phyloP scores from a whole-genome alignment of 2,329 filamentous ascomycete species.

The Stemphylium vesicarium region DNA sequence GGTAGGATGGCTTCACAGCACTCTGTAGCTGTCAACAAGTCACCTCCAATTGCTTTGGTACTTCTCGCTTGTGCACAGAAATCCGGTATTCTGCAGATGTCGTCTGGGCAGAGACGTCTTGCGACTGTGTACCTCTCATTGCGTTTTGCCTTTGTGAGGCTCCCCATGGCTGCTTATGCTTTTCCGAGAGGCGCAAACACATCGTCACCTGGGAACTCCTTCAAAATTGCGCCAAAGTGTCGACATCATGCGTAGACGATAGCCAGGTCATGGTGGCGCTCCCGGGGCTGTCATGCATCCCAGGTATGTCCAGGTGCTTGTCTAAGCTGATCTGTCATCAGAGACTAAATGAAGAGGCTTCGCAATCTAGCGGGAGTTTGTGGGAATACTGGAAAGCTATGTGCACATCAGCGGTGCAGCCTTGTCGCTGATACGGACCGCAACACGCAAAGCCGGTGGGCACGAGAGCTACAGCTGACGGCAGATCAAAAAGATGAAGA shows the following conservation, averaged over 20 bases:
- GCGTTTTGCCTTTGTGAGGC: too few relatives aligned
- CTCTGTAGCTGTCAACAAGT: background rate
- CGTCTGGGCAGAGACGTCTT: background rate
- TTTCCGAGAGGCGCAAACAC: background rate
- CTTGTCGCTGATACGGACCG: background rate
- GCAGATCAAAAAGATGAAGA: background rate
- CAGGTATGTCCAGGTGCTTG: too few relatives aligned
- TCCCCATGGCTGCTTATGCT: background rate
- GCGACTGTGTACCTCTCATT: background rate
- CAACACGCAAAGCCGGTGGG: background rate
- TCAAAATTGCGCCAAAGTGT: background rate
- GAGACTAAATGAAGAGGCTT: background rate
- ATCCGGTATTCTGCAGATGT: background rate
- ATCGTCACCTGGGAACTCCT: background rate
- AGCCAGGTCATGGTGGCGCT: background rate
- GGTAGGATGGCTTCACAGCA: background rate
- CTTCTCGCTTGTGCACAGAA: background rate
- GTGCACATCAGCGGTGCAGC: constrained; percentile 5
- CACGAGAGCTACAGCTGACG: background rate
- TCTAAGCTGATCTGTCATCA: background rate
- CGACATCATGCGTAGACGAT: background rate
- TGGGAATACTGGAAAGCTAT: background rate
- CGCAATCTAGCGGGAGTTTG: too few relatives aligned
- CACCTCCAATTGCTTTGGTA: background rate
- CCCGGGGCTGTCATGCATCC: too few relatives aligned